A percentile compares a stretch with the other conserved stretches of the same genome.
Conservation (phyloP, 306 rosid genomes). For the Lupinus albus region DNA sequence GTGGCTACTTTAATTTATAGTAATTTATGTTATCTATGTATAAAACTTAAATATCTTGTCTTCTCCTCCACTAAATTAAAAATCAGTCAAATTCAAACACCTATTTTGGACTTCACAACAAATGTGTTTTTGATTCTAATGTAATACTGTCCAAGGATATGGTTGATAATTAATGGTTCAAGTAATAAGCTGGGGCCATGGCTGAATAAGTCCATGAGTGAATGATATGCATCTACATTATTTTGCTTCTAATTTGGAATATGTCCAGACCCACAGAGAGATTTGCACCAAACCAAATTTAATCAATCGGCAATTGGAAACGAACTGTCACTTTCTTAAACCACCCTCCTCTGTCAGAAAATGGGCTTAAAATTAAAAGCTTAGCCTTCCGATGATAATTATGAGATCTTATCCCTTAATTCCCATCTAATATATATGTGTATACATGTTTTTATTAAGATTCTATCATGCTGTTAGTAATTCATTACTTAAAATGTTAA, state of each 20-base stretch:
- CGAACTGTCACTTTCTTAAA: slow-evolving; percentile 1
- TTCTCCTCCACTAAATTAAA: slow-evolving; percentile 19
- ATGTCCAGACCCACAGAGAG: slow-evolving; percentile 41
- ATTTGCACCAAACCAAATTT: slow-evolving; percentile 27
- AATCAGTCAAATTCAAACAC: slow-evolving; percentile 38
- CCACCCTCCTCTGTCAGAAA: slow-evolving; percentile 5
- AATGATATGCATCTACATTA: slow-evolving; percentile 21
- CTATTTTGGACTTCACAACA: slow-evolving; percentile 38
- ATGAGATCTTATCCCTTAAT: slow-evolving; percentile 8
- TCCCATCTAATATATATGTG: neutral
- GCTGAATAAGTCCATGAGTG: slow-evolving; percentile 17
- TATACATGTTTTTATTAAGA: neutral
- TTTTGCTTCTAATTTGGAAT: slow-evolving; percentile 40
- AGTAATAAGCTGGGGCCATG: slow-evolving; percentile 42
- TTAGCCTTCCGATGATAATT: neutral
- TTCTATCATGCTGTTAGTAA: slow-evolving; percentile 13
- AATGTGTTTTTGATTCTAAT: slow-evolving; percentile 42
- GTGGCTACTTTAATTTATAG: slow-evolving; percentile 13
- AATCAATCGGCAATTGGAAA: slow-evolving; percentile 31
- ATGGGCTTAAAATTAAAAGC: slow-evolving; percentile 7
- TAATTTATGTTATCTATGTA: neutral
- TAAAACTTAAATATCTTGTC: slow-evolving; percentile 12
- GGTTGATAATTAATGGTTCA: slow-evolving; percentile 27
- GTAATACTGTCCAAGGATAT: slow-evolving; percentile 14
- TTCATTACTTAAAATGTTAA: neutral